phyloP scores from a whole-genome alignment of 2,329 filamentous ascomycete genomes.

The Ophiostoma novo-ulmi region DNA sequence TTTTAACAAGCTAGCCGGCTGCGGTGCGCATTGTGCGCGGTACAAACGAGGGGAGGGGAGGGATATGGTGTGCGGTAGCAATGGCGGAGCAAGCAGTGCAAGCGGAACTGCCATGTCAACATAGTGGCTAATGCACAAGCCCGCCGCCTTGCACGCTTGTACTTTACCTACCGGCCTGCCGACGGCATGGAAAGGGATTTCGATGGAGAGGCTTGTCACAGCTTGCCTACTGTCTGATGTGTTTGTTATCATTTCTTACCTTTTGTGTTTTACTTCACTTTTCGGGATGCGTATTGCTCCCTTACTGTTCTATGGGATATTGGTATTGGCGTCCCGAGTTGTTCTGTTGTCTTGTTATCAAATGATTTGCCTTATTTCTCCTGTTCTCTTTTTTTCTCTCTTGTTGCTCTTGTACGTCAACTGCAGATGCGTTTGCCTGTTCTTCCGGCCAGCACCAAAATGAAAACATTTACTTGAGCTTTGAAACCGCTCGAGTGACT shows the following conservation, averaged over 20 bases:
- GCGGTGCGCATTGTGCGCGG: background rate
- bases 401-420: background rate
- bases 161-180: background rate
- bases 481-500: background rate
- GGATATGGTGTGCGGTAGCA: background rate
- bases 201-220: background rate
- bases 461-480: background rate
- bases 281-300: constrained; percentile 1
- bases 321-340: constrained; percentile 13
- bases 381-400: background rate
- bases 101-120: no score
- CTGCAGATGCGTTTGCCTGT: background rate
- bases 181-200: background rate
- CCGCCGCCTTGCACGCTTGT: background rate
- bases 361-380: background rate
- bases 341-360: background rate
- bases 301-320: constrained; percentile 6
- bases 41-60: background rate
- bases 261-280: background rate
- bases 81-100: background rate
- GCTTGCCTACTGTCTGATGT: background rate
- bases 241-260: background rate
- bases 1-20: background rate
- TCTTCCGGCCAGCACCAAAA: background rate
- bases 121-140: background rate